Percentiles rank a stretch among this genome's conserved stretches.
These are phyloP conservation scores for Protomyces pachydermus DNA, from an alignment of 1,139 yeast genomes.

Conservation along the genomic window DNA sequence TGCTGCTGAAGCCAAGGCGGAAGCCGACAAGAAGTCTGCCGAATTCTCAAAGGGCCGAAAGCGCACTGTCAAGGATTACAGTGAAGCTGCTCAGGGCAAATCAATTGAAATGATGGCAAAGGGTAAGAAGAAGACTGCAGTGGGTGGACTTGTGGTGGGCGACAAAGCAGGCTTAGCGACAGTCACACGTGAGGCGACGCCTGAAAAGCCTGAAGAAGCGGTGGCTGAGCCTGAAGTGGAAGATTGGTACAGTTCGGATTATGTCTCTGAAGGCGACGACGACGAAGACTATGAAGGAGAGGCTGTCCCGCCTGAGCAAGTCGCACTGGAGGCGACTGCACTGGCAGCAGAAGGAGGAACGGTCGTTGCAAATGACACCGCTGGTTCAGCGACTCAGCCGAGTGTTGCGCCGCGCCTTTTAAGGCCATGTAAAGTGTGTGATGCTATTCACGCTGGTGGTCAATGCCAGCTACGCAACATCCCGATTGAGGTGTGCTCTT, in stretches of 20 bases:
- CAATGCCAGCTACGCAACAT: conserved; percentile 24
- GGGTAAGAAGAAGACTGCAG: neutral
- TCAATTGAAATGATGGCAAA: neutral
- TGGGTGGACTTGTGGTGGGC: neutral
- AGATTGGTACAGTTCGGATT: neutral
- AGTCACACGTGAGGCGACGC: neutral
- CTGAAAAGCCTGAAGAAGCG: neutral
- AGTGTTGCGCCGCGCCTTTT: neutral
- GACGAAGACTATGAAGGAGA: neutral
- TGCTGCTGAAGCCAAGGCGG: conserved; percentile 26
- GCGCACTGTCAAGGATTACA: conserved; percentile 22
- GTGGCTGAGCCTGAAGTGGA: conserved; percentile 1
- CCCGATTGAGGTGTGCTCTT: conserved; percentile 17
- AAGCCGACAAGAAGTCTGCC: conserved; percentile 13
- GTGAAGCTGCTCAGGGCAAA: conserved; percentile 16
- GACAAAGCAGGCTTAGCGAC: neutral
- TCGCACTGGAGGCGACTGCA: neutral
- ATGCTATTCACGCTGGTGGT: conserved; percentile 10
- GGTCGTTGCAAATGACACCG: neutral
- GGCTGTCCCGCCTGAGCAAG: neutral
- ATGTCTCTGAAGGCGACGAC: neutral
- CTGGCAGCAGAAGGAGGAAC: neutral
- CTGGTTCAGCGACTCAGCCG: neutral
- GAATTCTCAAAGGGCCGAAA: conserved; percentile 26
- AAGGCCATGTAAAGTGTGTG: conserved; percentile 4